Conservation (phyloP, 2,329 filamentous ascomycete genomes). For the Ascochyta fabae region DNA sequence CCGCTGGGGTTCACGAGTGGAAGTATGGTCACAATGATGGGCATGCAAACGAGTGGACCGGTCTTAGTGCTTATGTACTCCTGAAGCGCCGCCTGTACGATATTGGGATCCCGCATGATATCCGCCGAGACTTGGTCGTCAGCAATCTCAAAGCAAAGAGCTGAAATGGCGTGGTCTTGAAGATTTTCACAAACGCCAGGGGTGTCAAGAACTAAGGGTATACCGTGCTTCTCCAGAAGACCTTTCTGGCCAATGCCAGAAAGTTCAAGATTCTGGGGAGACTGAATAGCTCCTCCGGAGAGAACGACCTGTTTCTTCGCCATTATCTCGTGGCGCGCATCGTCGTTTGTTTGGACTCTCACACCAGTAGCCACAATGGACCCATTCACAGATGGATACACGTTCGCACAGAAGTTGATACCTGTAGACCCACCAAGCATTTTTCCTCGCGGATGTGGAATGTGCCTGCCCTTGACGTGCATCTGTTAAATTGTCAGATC, state of each 20-base stretch:
- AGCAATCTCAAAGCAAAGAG: conserved; percentile 2
- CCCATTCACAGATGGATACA: conserved; percentile 15
- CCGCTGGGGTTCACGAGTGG: conserved; percentile 32
- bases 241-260: conserved; percentile 14
- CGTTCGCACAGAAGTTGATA: conserved; percentile 24
- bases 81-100: conserved; percentile 20
- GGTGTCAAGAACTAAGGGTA: conserved; percentile 1
- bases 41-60: conserved; percentile 27
- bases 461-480: conserved; percentile 21
- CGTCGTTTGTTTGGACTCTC: conserved; percentile 43
- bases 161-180: conserved; percentile 31
- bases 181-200: conserved; percentile 24
- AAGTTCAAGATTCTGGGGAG: conserved; percentile 12
- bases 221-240: conserved; percentile 6
- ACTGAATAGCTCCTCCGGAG: conserved; percentile 13
- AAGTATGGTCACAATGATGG: conserved; percentile 33
- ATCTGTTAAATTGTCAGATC: conserved; percentile 44
- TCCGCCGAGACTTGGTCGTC: conserved; percentile 14
- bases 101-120: conserved; percentile 28
- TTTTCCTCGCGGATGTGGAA: conserved; percentile 32
- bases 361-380: conserved; percentile 17
- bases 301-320: conserved; percentile 27
- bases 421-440: conserved; percentile 30
- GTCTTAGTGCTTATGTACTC: conserved; percentile 27
- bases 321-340: conserved; percentile 9